Base-by-base conservation (phyloP, 345 rosid species). In the Streptanthus diversifolius region DNA sequence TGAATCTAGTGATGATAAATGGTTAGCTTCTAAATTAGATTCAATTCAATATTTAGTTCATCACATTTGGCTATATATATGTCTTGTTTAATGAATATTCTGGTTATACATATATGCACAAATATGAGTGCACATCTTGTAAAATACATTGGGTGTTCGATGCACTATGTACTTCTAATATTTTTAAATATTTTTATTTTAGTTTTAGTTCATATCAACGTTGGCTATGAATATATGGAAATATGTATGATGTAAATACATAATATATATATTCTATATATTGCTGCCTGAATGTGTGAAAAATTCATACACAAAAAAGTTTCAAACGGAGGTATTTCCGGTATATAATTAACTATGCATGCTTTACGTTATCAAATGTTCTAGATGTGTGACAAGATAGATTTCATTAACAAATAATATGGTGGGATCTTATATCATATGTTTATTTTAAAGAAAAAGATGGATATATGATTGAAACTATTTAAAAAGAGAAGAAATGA, bases 391-490 rank as follows among this genome's bases (percentile, higher is more conserved):
- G 63, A 13, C 62, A 52, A 52, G 7, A 62, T 51, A 27, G 62
- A 27, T 71, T 61, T 62, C 49, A 51, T 72, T 39, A 39, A 72
- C 18, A 71, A 51, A 61, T 71, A 60, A 60, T 70, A 44, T 58
- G 57, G 47, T 33, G 73, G 66, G 57, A 70, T 70, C 39, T 35
- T 47, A 58, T 47, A 35, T 13, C 22, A 37, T 12, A 60, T 45
- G 49, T 19, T 71, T 62, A 7, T 19, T 36, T 5, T 19, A 35
- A 44, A 53, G 11, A 29, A 48, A 63, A 72, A 41, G 48, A 52
- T 52, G 3, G 24, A 52, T 7, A 29, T 19, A 62, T 25, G 24
- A 43, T n/a, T 62, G 25, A n/a, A 41, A 41, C 24, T 40, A 51
- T 40, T 39, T 17, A 2, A 17, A 47, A 52, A 39, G 22, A 71